A percentile compares a stretch with the other conserved stretches of the same genome.
Conservation (phyloP, 331 rosid genomes). For the Erythrophleum ivorense region DNA sequence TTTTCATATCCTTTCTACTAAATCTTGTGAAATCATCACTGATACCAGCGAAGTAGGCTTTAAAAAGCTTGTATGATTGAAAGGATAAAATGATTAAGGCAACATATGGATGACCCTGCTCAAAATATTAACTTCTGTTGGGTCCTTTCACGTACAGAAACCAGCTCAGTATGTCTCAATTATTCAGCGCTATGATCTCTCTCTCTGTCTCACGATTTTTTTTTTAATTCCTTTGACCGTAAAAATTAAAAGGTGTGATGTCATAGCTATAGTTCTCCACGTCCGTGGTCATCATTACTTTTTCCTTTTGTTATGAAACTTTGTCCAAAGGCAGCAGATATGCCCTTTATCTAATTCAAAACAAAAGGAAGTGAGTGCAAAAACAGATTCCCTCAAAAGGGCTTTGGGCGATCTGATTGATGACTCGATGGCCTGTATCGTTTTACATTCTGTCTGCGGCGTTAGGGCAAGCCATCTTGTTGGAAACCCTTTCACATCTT, state of each 20-base stretch:
- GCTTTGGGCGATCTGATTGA: conserved; percentile 38
- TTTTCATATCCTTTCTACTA: conserved; percentile 3
- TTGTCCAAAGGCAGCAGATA: conserved; percentile 57
- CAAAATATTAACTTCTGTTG: conserved; percentile 42
- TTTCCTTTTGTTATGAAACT: conserved; percentile 49
- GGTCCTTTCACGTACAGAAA: conserved; percentile 37
- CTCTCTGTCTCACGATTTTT: background rate
- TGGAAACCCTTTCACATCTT: conserved; percentile 41
- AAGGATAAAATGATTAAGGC: conserved; percentile 36
- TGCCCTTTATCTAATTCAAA: conserved; percentile 54
- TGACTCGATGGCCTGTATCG: conserved; percentile 37
- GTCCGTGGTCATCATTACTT: conserved; percentile 51
- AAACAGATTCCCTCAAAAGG: conserved; percentile 44
- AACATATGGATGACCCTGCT: conserved; percentile 24
- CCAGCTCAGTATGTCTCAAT: conserved; percentile 45
- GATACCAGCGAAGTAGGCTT: conserved; percentile 36
- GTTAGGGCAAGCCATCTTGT: conserved; percentile 34
- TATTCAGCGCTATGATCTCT: conserved; percentile 16
- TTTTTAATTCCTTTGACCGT: conserved; percentile 48
- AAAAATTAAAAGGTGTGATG: conserved; percentile 1
- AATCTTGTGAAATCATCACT: conserved; percentile 17
- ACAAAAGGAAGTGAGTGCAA: conserved; percentile 30
- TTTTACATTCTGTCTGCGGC: conserved; percentile 30
- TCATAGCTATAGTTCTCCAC: background rate
- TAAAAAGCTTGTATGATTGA: conserved; percentile 31